Percentiles rank a stretch among this genome's conserved stretches.
phyloP scores from a whole-genome alignment of 257 asterid genomes.

The Solanum commersonii region DNA sequence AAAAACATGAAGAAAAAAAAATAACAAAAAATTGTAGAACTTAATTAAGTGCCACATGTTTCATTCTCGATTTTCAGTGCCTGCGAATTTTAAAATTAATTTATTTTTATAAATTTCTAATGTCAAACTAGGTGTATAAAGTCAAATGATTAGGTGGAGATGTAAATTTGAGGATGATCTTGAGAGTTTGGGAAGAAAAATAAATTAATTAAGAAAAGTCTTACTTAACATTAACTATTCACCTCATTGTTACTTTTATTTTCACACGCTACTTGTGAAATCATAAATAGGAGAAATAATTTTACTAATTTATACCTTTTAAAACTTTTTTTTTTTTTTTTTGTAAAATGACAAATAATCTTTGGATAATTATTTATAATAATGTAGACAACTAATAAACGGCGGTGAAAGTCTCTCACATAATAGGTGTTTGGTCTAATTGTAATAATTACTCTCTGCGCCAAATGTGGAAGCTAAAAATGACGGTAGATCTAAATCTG shows the following conservation, averaged over 20 bases:
- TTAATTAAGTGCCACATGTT: neutral
- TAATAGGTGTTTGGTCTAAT: neutral
- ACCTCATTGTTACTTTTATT: too few relatives aligned
- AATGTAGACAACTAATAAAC: too few relatives aligned
- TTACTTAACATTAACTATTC: neutral
- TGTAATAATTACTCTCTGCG: neutral
- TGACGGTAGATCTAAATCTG: neutral
- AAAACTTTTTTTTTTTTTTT: too few relatives aligned
- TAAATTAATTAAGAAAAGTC: neutral
- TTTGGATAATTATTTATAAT: too few relatives aligned
- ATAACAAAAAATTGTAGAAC: neutral
- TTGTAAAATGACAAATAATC: too few relatives aligned
- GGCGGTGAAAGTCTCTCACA: neutral
- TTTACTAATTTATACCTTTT: too few relatives aligned
- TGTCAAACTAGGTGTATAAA: neutral
- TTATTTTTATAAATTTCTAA: neutral
- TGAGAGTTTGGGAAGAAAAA: neutral
- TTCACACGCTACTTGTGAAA: too few relatives aligned
- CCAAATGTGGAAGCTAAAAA: neutral
- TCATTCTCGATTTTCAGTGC: neutral
- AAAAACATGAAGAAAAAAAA: neutral
- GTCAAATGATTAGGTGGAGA: neutral
- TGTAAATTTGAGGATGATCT: neutral
- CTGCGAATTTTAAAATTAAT: neutral
- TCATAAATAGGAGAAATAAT: too few relatives aligned